These are phyloP conservation scores for Nitzschia sp. DNA, from an alignment of 108 stramenopile species.

Conservation along the genomic window DNA sequence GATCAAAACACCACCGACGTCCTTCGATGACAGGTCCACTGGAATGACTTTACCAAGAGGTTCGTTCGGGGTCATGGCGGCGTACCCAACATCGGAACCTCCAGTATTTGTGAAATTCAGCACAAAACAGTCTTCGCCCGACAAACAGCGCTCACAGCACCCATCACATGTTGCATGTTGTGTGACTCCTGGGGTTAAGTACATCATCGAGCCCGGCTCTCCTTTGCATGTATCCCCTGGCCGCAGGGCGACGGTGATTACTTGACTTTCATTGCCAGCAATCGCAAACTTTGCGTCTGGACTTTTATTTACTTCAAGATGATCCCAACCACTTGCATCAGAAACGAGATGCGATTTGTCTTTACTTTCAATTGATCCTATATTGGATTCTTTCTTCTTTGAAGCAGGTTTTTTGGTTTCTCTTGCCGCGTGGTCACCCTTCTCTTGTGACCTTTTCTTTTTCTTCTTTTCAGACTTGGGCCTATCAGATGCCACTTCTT, in stretches of 20 bases:
- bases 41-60: constrained; percentile 62
- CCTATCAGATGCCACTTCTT: not conserved
- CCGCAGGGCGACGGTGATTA: constrained; percentile 34
- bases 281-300: constrained; percentile 26
- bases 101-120: constrained; percentile 42
- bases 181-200: constrained; percentile 28
- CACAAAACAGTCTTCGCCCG: constrained; percentile 50
- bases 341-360: constrained; percentile 24
- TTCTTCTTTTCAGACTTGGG: not conserved
- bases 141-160: constrained; percentile 39
- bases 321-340: constrained; percentile 39
- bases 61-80: constrained; percentile 47
- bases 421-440: not conserved
- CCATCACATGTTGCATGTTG: constrained; percentile 29
- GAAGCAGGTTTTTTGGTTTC: not conserved
- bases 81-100: constrained; percentile 24
- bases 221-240: constrained; percentile 42
- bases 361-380: not conserved
- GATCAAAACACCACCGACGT: constrained; percentile 37
- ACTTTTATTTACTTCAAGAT: constrained; percentile 21
- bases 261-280: constrained; percentile 39
- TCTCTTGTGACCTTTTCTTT: not conserved
- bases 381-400: not conserved
- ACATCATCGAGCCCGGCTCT: constrained; percentile 69
- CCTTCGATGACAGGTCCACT: constrained; percentile 30